phyloP scores from a whole-genome alignment of 768 basidiomycete genomes.

The Gloeophyllum trabeum region DNA sequence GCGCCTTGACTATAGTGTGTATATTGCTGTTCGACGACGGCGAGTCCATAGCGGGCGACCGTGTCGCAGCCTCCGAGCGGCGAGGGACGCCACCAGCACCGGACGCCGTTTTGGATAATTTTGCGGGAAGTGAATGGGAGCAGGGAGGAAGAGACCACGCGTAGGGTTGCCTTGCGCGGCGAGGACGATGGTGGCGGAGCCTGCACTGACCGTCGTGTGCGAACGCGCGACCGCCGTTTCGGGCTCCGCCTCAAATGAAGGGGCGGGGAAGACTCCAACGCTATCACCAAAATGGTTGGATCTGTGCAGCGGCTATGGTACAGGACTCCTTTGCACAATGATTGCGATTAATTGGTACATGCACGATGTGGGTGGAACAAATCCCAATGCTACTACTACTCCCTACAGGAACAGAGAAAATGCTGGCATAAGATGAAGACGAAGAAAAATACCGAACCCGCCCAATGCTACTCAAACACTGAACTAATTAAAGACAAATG shows the following conservation, averaged over 20 bases:
- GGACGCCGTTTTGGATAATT: constrained; percentile 24
- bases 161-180: constrained; percentile 12
- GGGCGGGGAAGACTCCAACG: too few relatives aligned
- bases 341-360: too few relatives aligned
- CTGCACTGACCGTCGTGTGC: background rate
- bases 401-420: too few relatives aligned
- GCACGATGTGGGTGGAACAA: too few relatives aligned
- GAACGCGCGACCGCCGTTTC: background rate
- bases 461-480: too few relatives aligned
- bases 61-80: constrained; percentile 23
- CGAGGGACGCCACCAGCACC: constrained; percentile 22
- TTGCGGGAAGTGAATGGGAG: constrained; percentile 7
- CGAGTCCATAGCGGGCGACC: constrained; percentile 79
- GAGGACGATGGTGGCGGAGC: constrained; percentile 8
- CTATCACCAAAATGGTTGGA: too few relatives aligned
- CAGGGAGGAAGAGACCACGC: constrained; percentile 7
- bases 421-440: too few relatives aligned
- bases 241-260: background rate
- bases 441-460: too few relatives aligned
- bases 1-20: constrained; percentile 89
- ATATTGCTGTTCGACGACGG: constrained; percentile 69
- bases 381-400: too few relatives aligned
- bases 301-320: too few relatives aligned
- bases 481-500: background rate
- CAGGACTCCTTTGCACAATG: too few relatives aligned